Conservation (phyloP, 2,329 filamentous ascomycete genomes). For the Dendryphion nanum region DNA sequence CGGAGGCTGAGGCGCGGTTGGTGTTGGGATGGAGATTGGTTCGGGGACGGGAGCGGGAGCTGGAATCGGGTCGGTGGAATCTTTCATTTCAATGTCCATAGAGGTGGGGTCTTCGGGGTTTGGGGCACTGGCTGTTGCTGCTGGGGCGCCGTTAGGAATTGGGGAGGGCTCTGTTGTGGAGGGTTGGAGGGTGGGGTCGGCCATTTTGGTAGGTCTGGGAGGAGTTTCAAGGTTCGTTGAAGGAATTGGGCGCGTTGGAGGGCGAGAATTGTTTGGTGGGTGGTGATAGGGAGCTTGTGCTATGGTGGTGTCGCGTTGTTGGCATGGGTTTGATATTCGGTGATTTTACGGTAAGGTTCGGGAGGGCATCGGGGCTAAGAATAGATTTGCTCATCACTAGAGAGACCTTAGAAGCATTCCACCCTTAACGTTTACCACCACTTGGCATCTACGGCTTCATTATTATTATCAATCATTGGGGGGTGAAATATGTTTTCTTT, state of each 20-base stretch:
- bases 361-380: too few species aligned
- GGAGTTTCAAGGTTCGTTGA: neutral
- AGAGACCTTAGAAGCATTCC: too few species aligned
- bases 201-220: conserved; percentile 10
- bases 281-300: neutral
- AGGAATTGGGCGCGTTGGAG: neutral
- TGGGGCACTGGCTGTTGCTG: conserved; percentile 6
- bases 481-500: too few species aligned
- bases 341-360: too few species aligned
- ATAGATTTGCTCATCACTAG: too few species aligned
- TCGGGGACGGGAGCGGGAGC: conserved; percentile 2
- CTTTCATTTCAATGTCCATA: conserved; percentile 32
- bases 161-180: conserved; percentile 13
- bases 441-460: too few species aligned
- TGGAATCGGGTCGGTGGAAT: conserved; percentile 8
- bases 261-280: neutral
- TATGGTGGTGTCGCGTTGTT: too few species aligned
- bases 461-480: too few species aligned
- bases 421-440: too few species aligned
- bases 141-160: conserved; percentile 4
- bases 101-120: conserved; percentile 6
- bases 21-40: conserved; percentile 11
- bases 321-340: too few species aligned
- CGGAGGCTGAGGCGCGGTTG: neutral
- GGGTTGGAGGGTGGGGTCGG: conserved; percentile 13